Evolutionary conservation across 2,329 filamentous ascomycete species (phyloP), one percentile per base, ranked within the genome.

Genomic region (Colletotrichum sp.): DNA sequence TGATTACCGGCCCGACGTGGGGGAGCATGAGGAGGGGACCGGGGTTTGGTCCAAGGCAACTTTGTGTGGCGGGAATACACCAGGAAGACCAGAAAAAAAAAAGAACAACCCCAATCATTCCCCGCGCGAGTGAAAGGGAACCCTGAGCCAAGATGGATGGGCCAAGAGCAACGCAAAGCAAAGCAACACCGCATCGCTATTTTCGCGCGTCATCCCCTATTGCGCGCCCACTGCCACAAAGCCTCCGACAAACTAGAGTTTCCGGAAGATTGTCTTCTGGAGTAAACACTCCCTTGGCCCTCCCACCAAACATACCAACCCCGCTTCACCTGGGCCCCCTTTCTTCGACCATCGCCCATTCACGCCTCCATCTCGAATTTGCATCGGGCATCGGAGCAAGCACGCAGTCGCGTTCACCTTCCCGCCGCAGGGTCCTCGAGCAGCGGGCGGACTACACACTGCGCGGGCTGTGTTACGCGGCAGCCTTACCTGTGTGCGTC

Each of bases 1-100:
- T 72, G 73, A 63, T 57, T 68, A 49, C 69, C 69, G 69, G 69
- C 69, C 63, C 68, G 72, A 68, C 63, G 72, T 63, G 72, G 68
- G 69, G 72, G 68, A 68, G 72, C 36, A 44, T 36, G 49, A 66
- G 13, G 60, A 60, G 67, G 44, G 39, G 67, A 49, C 28, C 32
- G 62, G 62, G 62, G 34, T 26, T 28, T 24, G 24, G 32, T 8
- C 62, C 36, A 26, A 34, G 62, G n/a, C 44, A 13, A 49, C 44
- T 52, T 52, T 52, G 44, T 21, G 44, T 52, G 44, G 44, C 44
- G n/a, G n/a, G n/a, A 52, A 21, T n/a, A 52, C 44, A 52, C 44
- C 44, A 52, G n/a, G 1, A 49, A 49, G 44, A 4, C 34, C 34
- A n/a, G 18, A 13, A 10, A 13, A 13, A 44, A 39, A 34, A 44